phyloP scores from a whole-genome alignment of 2,329 filamentous ascomycete genomes.

The Fusarium sp. region DNA sequence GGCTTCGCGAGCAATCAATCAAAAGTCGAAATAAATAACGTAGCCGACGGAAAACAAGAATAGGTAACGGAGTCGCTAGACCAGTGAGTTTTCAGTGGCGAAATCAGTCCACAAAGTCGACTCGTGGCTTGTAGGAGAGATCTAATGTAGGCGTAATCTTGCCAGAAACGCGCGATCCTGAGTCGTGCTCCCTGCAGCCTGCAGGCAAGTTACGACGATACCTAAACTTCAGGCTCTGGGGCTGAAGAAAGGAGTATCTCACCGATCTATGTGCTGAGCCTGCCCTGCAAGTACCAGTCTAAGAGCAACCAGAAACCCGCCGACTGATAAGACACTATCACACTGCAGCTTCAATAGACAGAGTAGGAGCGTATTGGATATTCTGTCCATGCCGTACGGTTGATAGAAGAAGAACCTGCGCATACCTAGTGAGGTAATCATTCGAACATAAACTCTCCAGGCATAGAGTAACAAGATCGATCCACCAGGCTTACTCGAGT shows the following conservation, averaged over 20 bases:
- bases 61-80: not conserved
- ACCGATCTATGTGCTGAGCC: not conserved
- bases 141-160: conserved; percentile 30
- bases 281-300: not conserved
- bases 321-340: too few species aligned
- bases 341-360: too few species aligned
- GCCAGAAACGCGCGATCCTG: conserved; percentile 31
- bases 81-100: conserved; percentile 7
- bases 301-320: too few species aligned
- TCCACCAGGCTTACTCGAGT: conserved; percentile 20
- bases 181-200: conserved; percentile 43
- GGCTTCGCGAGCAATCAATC: conserved; percentile 1
- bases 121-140: conserved; percentile 17
- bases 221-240: not conserved
- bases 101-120: conserved; percentile 7
- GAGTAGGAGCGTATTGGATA: not conserved
- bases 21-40: conserved; percentile 8
- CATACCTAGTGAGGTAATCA: not conserved
- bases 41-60: not conserved
- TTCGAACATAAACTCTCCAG: not conserved
- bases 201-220: conserved; percentile 1
- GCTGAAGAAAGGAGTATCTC: not conserved
- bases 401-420: too few species aligned
- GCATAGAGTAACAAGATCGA: not conserved
- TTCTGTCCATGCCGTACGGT: not conserved